Evolutionary conservation across 1,284 basidiomycete species (phyloP), one percentile per base, ranked within the genome.

Genomic region (Marasmius oreades): DNA sequence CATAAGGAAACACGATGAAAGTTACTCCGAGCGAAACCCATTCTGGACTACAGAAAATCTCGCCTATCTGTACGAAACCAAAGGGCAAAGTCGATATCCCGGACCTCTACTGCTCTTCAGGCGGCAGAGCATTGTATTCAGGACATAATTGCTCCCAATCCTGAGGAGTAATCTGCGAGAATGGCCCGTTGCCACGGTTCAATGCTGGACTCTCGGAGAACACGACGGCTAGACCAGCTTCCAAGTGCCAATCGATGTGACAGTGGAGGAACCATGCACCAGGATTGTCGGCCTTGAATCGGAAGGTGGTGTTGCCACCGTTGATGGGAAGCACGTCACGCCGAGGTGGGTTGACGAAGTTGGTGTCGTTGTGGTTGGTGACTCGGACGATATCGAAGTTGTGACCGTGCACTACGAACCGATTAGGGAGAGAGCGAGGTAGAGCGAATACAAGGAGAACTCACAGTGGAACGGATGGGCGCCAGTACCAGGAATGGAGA

Each of bases 241-340:
- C 72, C 55, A 73, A 55, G 60, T 73, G 72, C 70, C 71, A 72
- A 56, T 73, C 71, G 34, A 72, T 72, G 59, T 72, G 70, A 52
- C 71, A 73, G 57, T 64, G 72, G 51, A 74, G 63, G 67, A 73
- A 72, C 73, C 73, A 74, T 6, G 73, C 69, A 23, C 73, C 72
- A 2, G 73, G 69, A 55, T 73, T 73, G 50, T 66, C 66, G 63
- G 52, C 59, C 51, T 61, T 64, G 66, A 69, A 70, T 5, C 70
- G 64, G 66, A 73, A 72, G 16, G 70, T 73, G 4, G 63, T 67
- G 56, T 69, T 71, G 24, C 67, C 68, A 18, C 67, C 67, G 48
- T 62, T 65, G 26, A 71, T 67, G 67, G 45, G 14, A 45, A 45
- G 23, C 18, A n/a, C 71, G 52, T 75, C 74, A 47, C 71, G 71